Conservation (phyloP, 306 rosid genomes). For the Vigna nakashimae region DNA sequence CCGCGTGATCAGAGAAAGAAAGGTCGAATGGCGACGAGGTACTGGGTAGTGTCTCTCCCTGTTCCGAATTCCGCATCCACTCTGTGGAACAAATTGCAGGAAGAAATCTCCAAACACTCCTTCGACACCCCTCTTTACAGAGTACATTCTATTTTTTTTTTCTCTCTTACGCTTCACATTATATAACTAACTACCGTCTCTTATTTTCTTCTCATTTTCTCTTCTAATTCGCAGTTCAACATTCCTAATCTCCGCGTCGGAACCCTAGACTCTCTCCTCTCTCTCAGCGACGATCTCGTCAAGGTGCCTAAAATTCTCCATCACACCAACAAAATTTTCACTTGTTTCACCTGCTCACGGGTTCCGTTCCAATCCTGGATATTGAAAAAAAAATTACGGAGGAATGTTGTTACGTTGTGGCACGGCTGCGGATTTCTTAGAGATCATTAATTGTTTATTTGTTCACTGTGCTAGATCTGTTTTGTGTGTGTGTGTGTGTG, state of each 20-base stretch:
- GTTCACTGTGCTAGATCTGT: not conserved
- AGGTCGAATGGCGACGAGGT: conserved; percentile 69
- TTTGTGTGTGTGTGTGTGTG: conserved; percentile 33
- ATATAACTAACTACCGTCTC: not conserved
- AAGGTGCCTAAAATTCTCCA: conserved; percentile 59
- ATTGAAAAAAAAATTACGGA: not conserved
- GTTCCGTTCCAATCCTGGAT: not conserved
- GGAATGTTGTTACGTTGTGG: not conserved
- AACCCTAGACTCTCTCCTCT: conserved; percentile 97
- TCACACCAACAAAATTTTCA: not conserved
- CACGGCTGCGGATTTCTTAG: not conserved
- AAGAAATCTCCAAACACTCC: conserved; percentile 92
- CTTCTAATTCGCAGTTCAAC: conserved; percentile 62
- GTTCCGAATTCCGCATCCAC: conserved; percentile 77
- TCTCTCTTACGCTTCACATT: not conserved
- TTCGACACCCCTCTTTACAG: conserved; percentile 96
- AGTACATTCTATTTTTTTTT: conserved; percentile 45
- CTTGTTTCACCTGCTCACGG: too few relatives aligned
- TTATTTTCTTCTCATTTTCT: conserved; percentile 4
- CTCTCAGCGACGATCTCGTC: conserved; percentile 96
- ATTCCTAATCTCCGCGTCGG: conserved; percentile 95
- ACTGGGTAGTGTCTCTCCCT: conserved; percentile 93
- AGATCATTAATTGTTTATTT: not conserved
- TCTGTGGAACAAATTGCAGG: conserved; percentile 85
- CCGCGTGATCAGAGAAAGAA: not conserved